Conservation (phyloP, 139 green algal genomes). For the Trebouxia sp. region DNA sequence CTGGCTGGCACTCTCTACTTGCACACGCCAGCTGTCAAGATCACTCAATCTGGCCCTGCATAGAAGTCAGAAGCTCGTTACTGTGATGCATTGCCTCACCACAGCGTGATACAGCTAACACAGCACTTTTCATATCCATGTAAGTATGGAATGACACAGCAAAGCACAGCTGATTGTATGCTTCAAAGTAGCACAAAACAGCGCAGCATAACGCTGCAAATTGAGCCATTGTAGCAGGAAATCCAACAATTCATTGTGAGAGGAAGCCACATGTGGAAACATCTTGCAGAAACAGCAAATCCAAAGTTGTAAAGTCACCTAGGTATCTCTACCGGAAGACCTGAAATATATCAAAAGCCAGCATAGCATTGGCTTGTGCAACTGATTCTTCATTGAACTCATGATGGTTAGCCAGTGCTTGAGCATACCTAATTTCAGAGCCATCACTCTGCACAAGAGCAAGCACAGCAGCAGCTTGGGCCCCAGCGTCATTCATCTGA, state of each 20-base stretch:
- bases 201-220: neutral
- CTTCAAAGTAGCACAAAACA: neutral
- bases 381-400: too few species aligned
- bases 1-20: slow-evolving; percentile 17
- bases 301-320: too few species aligned
- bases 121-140: too few species aligned
- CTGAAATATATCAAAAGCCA: too few species aligned
- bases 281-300: too few species aligned
- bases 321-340: neutral
- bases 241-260: neutral
- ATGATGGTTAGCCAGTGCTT: neutral
- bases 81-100: neutral
- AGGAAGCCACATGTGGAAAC: neutral
- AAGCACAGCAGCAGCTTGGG: slow-evolving; percentile 22
- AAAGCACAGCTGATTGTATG: neutral
- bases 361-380: too few species aligned
- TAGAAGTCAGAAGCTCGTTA: neutral
- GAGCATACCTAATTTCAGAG: neutral
- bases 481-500: slow-evolving; percentile 17
- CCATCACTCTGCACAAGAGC: slow-evolving; percentile 9
- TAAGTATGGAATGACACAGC: neutral
- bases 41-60: slow-evolving; percentile 4
- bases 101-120: neutral
- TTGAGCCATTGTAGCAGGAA: neutral
- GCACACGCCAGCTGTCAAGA: slow-evolving; percentile 8